These are phyloP conservation scores for Barnettozyma hawaiiensis DNA, from an alignment of 1,139 yeast species.

Conservation along the genomic window DNA sequence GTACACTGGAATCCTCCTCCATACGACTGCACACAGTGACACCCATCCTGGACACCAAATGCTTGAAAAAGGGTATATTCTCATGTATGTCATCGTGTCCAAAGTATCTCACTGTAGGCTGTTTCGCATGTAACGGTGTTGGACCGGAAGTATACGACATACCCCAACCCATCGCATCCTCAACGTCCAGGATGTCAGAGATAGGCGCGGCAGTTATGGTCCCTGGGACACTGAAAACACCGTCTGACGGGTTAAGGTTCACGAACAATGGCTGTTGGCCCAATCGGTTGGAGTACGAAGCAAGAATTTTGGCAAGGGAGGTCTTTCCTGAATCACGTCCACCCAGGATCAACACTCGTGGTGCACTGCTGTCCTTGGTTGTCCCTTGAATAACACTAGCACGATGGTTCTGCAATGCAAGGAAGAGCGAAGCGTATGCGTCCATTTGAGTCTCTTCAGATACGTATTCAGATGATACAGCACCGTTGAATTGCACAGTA, in stretches of 20 bases:
- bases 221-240: conserved; percentile 80
- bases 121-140: conserved; percentile 73
- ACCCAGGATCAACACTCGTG: conserved; percentile 72
- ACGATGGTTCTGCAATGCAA: conserved; percentile 65
- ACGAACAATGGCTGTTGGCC: conserved; percentile 62
- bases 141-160: conserved; percentile 86
- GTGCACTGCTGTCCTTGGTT: conserved; percentile 38
- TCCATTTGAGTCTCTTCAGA: conserved; percentile 69
- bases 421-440: conserved; percentile 62
- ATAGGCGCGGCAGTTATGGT: conserved; percentile 80
- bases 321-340: conserved; percentile 74
- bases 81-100: conserved; percentile 62
- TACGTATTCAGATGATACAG: conserved; percentile 50
- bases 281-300: conserved; percentile 72
- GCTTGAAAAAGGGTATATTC: conserved; percentile 57
- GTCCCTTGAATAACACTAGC: conserved; percentile 32
- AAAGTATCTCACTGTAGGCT: conserved; percentile 75
- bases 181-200: conserved; percentile 75
- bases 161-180: conserved; percentile 68
- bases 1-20: conserved; percentile 47
- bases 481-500: conserved; percentile 40
- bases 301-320: conserved; percentile 58
- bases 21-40: conserved; percentile 52
- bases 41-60: conserved; percentile 52
- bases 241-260: conserved; percentile 79